These are phyloP conservation scores for Phlegmacium glaucopus DNA, from an alignment of 768 basidiomycete genomes.

Conservation along the genomic window DNA sequence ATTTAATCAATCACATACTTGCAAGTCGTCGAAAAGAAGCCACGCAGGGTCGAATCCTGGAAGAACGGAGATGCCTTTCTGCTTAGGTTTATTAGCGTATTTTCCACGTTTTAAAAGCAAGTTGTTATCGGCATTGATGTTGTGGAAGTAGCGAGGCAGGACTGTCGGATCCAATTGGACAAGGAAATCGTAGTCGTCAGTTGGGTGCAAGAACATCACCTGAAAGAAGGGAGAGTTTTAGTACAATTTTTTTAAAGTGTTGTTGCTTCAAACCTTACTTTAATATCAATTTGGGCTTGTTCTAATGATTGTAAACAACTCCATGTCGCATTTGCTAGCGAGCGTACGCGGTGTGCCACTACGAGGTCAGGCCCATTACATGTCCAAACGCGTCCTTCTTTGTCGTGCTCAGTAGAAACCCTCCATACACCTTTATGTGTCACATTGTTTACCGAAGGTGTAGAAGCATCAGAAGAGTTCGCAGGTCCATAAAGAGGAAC, in stretches of 20 bases:
- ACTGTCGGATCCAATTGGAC: constrained; percentile 64
- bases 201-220: constrained; percentile 85
- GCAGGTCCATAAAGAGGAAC: constrained; percentile 61
- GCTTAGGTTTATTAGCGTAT: constrained; percentile 42
- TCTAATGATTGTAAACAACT: constrained; percentile 52
- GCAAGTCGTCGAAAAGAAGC: constrained; percentile 64
- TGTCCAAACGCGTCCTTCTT: constrained; percentile 77
- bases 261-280: constrained; percentile 41
- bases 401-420: constrained; percentile 76
- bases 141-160: constrained; percentile 75
- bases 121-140: constrained; percentile 48
- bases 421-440: constrained; percentile 57
- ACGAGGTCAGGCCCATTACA: constrained; percentile 59
- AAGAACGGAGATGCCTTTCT: constrained; percentile 31
- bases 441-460: constrained; percentile 13
- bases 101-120: constrained; percentile 41
- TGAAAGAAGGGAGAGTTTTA: constrained; percentile 22
- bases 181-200: constrained; percentile 81
- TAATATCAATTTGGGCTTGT: constrained; percentile 47
- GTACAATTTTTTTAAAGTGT: too few relatives aligned
- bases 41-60: constrained; percentile 82
- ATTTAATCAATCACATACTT: constrained; percentile 43
- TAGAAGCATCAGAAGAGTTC: constrained; percentile 23
- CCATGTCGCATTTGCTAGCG: constrained; percentile 76
- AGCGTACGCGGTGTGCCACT: constrained; percentile 68